Evolutionary conservation across 2,329 filamentous ascomycete species (phyloP).

Genomic region (Beauveria scarabaeidicola): DNA sequence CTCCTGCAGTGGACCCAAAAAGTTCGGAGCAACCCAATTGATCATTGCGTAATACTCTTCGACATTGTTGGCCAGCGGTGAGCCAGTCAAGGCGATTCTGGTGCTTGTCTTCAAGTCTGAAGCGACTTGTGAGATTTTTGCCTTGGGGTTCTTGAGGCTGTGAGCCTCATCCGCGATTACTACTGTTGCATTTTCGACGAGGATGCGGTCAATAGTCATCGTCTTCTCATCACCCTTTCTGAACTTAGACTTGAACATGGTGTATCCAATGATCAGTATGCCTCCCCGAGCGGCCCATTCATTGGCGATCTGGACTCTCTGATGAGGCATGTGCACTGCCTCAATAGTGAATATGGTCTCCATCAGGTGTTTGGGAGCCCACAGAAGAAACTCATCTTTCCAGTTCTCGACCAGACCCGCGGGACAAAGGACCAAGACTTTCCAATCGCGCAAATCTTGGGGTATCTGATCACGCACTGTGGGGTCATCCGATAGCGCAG

Average conservation of each 20-base stretch:
- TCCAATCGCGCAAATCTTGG: constrained; percentile 48
- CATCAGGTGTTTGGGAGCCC: constrained; percentile 51
- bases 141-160: constrained; percentile 56
- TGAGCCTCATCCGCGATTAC: constrained; percentile 85
- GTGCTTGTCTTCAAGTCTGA: constrained; percentile 55
- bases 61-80: constrained; percentile 77
- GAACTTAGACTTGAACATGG: constrained; percentile 44
- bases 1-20: constrained; percentile 58
- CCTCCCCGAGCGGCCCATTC: constrained; percentile 60
- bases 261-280: constrained; percentile 68
- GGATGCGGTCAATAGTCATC: constrained; percentile 27
- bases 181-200: constrained; percentile 57
- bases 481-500: constrained; percentile 50
- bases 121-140: constrained; percentile 45
- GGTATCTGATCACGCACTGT: constrained; percentile 60
- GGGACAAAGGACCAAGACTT: constrained; percentile 68
- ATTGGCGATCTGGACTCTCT: constrained; percentile 39
- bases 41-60: constrained; percentile 82
- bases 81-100: constrained; percentile 79
- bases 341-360: constrained; percentile 51
- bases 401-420: constrained; percentile 71
- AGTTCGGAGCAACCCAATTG: constrained; percentile 75
- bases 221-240: constrained; percentile 18
- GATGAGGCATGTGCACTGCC: constrained; percentile 21
- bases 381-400: constrained; percentile 65